Evolutionary conservation across 139 green algal genomes (phyloP).

Genomic region (Chlamydomonas eustigma): DNA sequence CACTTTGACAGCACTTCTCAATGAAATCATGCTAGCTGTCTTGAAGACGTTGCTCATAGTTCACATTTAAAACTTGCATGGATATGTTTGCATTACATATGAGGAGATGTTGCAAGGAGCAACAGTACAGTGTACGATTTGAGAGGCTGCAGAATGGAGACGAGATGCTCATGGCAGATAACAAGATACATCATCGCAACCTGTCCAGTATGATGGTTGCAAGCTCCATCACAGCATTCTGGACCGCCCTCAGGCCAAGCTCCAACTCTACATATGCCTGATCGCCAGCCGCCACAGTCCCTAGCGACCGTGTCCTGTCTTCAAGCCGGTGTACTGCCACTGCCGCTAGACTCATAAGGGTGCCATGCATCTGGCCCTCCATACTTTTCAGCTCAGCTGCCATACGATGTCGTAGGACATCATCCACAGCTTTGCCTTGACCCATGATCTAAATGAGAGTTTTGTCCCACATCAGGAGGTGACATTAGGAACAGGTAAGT

Average conservation of each 20-base stretch:
- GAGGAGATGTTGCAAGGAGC: too few species aligned
- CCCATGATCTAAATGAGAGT: background rate
- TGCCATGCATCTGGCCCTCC: constrained; percentile 8
- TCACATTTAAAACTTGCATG: too few species aligned
- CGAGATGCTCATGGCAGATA: background rate
- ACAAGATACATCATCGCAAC: background rate
- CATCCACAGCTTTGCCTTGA: constrained; percentile 18
- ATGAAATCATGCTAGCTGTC: too few species aligned
- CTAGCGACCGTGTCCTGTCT: too few species aligned
- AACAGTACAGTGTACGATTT: too few species aligned
- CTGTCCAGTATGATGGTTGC: constrained; percentile 17
- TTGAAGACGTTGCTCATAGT: too few species aligned
- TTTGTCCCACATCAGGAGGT: background rate
- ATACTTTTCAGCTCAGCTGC: constrained; percentile 24
- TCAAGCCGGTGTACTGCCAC: background rate
- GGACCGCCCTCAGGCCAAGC: constrained; percentile 17
- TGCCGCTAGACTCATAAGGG: background rate
- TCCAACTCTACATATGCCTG: constrained; percentile 17
- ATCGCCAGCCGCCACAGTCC: constrained; percentile 23
- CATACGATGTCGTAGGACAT: constrained; percentile 20
- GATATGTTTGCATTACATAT: too few species aligned
- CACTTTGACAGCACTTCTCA: too few species aligned
- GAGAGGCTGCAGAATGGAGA: too few species aligned
- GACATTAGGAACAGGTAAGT: background rate
- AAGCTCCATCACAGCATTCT: constrained; percentile 33